phyloP scores from a whole-genome alignment of 345 rosid genomes.

The Citrus cavaleriei region DNA sequence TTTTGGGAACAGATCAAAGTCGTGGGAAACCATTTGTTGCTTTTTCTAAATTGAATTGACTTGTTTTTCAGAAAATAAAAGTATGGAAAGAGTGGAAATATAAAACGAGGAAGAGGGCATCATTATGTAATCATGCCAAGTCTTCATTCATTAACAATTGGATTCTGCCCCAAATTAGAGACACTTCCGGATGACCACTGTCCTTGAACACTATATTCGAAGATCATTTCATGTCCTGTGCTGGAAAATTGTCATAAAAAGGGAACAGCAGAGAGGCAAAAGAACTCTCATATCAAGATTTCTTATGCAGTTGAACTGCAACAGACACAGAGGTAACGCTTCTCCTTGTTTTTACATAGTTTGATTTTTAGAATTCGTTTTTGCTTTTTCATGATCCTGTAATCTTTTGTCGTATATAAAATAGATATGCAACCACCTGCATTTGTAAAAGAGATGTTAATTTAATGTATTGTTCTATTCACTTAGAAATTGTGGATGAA shows the following conservation, averaged over 20 bases:
- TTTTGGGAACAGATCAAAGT: background rate
- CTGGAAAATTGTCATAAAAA: background rate
- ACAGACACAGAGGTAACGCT: background rate
- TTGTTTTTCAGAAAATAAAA: background rate
- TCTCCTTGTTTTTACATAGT: background rate
- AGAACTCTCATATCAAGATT: background rate
- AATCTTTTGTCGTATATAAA: too few relatives aligned
- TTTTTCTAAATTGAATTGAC: background rate
- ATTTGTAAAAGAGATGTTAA: too few relatives aligned
- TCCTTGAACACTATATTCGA: background rate
- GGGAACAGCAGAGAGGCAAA: background rate
- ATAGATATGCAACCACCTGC: too few relatives aligned
- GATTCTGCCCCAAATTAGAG: conserved; percentile 1
- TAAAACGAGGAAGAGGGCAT: background rate
- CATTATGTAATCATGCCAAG: background rate
- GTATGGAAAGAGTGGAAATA: background rate
- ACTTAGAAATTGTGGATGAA: too few relatives aligned
- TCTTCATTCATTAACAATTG: background rate
- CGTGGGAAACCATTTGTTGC: background rate
- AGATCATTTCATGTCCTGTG: background rate
- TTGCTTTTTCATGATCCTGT: too few relatives aligned
- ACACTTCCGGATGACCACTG: background rate
- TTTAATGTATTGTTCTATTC: too few relatives aligned
- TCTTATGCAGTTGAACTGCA: background rate
- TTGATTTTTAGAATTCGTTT: background rate